Evolutionary conservation across 106 monocot species (phyloP).

Genomic region (Allium cepa): DNA sequence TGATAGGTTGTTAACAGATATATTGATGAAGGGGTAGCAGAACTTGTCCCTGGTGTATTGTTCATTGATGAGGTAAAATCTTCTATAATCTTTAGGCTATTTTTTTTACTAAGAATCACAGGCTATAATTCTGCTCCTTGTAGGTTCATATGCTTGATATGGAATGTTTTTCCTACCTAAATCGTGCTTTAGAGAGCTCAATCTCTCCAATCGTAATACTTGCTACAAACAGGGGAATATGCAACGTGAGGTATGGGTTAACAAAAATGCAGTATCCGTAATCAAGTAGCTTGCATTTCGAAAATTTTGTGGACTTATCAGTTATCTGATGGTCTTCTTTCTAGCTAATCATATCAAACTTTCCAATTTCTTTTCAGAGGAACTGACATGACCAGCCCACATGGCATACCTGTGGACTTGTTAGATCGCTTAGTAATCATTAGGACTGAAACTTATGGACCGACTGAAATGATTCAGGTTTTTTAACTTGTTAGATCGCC

Average conservation of each 20-base stretch:
- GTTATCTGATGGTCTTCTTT: constrained; percentile 1
- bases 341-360: constrained; percentile 4
- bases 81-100: background rate
- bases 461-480: constrained; percentile 99
- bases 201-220: constrained; percentile 94
- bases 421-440: constrained; percentile 91
- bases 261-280: background rate
- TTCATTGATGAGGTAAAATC: constrained; percentile 86
- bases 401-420: constrained; percentile 92
- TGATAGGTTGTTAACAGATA: constrained; percentile 91
- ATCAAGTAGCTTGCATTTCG: background rate
- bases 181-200: constrained; percentile 95
- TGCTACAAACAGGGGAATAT: constrained; percentile 98
- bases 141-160: constrained; percentile 99
- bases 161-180: constrained; percentile 97
- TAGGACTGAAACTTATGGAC: constrained; percentile 89
- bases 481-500: background rate
- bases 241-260: constrained; percentile 73
- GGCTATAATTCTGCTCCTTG: constrained; percentile 2
- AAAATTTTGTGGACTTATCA: background rate
- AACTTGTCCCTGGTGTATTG: constrained; percentile 96
- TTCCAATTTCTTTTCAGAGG: constrained; percentile 42
- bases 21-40: constrained; percentile 95
- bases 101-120: background rate
- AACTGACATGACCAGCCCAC: constrained; percentile 93